These are phyloP conservation scores for Coemansia erecta DNA, from an alignment of 192 early-diverging fungal species.

Conservation along the genomic window DNA sequence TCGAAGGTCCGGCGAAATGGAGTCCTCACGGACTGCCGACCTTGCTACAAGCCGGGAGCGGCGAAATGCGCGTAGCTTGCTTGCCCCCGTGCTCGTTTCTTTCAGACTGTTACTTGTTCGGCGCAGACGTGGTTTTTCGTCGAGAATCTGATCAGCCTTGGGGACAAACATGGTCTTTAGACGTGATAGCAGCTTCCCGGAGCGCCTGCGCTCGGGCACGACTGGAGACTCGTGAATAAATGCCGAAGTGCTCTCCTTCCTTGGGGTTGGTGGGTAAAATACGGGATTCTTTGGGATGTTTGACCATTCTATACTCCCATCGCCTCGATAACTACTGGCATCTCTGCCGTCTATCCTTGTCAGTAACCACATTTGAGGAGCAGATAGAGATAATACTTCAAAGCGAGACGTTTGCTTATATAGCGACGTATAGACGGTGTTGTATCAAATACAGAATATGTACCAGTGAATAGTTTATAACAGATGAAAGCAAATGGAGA, in stretches of 20 bases:
- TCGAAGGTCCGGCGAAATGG: constrained; percentile 32
- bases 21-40: constrained; percentile 40
- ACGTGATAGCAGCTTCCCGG: constrained; percentile 25
- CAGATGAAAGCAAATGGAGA: neutral
- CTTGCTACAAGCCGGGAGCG: constrained; percentile 33
- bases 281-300: constrained; percentile 43
- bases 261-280: constrained; percentile 42
- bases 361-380: constrained; percentile 22
- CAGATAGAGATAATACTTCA: neutral
- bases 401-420: too few relatives aligned
- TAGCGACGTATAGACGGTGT: too few relatives aligned
- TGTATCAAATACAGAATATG: too few relatives aligned
- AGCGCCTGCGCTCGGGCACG: constrained; percentile 6
- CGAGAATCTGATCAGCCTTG: constrained; percentile 4
- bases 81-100: neutral
- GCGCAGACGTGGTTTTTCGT: neutral
- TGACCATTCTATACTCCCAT: neutral
- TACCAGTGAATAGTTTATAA: neutral
- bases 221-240: constrained; percentile 5
- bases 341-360: constrained; percentile 6
- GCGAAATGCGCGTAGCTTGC: constrained; percentile 15
- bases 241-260: neutral
- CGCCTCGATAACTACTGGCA: neutral
- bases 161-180: constrained; percentile 33
- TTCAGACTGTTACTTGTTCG: constrained; percentile 3